Conservation (phyloP, 176 grass and related monocot species). For the Zoysia pacifica region DNA sequence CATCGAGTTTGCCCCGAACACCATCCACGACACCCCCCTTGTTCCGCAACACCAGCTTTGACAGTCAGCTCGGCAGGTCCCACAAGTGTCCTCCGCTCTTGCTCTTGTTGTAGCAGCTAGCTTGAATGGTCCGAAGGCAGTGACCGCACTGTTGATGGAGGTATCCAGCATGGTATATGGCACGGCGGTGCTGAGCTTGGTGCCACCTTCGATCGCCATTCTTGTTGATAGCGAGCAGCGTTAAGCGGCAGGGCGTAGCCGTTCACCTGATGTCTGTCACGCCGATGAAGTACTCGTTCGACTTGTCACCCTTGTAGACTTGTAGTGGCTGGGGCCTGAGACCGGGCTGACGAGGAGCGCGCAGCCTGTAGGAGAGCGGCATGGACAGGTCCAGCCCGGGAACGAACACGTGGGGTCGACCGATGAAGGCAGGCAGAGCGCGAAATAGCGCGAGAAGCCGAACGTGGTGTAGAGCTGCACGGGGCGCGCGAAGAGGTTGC, state of each 20-base stretch:
- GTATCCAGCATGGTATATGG: conserved; percentile 65
- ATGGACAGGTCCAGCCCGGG: conserved; percentile 44
- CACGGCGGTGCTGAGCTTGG: conserved; percentile 64
- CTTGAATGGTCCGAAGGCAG: conserved; percentile 49
- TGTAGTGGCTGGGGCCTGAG: conserved; percentile 27
- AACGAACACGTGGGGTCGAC: conserved; percentile 49
- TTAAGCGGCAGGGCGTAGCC: conserved; percentile 52
- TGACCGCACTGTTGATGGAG: conserved; percentile 64
- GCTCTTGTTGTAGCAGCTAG: conserved; percentile 59
- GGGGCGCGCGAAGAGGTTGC: conserved; percentile 48
- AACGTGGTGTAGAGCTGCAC: conserved; percentile 61
- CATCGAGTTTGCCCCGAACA: conserved; percentile 79
- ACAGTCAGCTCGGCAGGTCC: conserved; percentile 59
- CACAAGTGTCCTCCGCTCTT: conserved; percentile 44
- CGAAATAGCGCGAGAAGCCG: conserved; percentile 57
- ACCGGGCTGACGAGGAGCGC: conserved; percentile 70
- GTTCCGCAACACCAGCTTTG: conserved; percentile 59
- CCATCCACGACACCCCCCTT: conserved; percentile 48
- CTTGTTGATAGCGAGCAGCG: conserved; percentile 58
- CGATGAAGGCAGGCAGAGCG: conserved; percentile 49
- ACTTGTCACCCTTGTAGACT: conserved; percentile 45
- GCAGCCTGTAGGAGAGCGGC: conserved; percentile 63
- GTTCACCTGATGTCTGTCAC: conserved; percentile 60
- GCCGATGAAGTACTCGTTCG: conserved; percentile 73
- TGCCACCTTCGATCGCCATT: conserved; percentile 43